Evolutionary conservation across 2,329 filamentous ascomycete species (phyloP).

Genomic region (Mycosphaerelloides madeirae): DNA sequence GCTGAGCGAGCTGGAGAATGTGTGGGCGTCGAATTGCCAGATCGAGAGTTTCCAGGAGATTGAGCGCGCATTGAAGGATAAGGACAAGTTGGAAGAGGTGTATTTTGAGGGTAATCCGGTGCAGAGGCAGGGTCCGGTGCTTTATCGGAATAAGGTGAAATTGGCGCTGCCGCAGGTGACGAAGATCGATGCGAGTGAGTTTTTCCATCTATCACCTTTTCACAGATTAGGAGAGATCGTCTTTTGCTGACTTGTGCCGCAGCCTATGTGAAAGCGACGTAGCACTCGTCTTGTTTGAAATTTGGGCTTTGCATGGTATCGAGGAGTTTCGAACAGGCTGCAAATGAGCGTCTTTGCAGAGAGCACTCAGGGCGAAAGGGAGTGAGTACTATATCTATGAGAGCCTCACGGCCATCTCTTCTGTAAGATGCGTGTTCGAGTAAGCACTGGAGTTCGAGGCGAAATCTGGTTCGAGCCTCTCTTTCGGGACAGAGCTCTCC

Average conservation of each 20-base stretch:
- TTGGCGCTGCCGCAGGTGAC: conserved; percentile 79
- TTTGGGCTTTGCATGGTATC: too few relatives aligned
- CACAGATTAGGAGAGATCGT: not conserved
- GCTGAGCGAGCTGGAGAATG: conserved; percentile 71
- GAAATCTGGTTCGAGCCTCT: too few relatives aligned
- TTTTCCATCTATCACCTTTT: not conserved
- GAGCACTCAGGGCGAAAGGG: too few relatives aligned
- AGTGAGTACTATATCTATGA: too few relatives aligned
- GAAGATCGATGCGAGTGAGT: conserved; percentile 97
- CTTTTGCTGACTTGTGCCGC: conserved; percentile 7
- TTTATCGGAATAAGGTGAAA: conserved; percentile 91
- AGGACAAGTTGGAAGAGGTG: conserved; percentile 76
- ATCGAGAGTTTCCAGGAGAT: conserved; percentile 76
- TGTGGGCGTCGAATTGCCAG: conserved; percentile 92
- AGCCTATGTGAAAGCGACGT: conserved; percentile 25
- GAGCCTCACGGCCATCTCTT: too few relatives aligned
- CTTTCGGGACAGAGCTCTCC: too few relatives aligned
- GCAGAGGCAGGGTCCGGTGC: conserved; percentile 69
- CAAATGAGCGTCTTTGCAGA: too few relatives aligned
- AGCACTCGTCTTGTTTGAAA: too few relatives aligned
- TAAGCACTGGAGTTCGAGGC: too few relatives aligned
- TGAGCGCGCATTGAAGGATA: conserved; percentile 71
- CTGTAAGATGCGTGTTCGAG: too few relatives aligned
- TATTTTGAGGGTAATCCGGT: conserved; percentile 96
- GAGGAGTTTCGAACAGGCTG: too few relatives aligned